Base-by-base conservation (phyloP, 2,329 filamentous ascomycete genomes). In the Diaporthe sp. region DNA sequence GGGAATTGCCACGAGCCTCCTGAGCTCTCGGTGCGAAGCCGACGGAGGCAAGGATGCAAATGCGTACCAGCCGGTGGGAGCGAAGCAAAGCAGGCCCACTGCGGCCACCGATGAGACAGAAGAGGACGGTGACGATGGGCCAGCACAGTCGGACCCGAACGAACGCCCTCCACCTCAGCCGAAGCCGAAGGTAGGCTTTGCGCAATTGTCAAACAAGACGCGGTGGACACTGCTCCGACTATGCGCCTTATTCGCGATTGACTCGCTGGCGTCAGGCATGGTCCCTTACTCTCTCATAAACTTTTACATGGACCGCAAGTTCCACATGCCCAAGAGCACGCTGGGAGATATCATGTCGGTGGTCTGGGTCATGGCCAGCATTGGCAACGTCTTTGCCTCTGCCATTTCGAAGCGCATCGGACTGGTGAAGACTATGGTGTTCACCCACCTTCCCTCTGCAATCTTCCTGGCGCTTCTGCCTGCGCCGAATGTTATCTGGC, bases 351-450 rank as follows among this genome's bases (percentile, higher is more conserved):
- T 92, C 15, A 91, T 92, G 80, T 89, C 90, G 78, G 85, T 85
- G 34, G 88, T 89, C 0, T 88, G 85, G 76, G 84, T 90, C 70
- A 85, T 91, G 28, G 84, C 88, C 1, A 88, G 89, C 0, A 75
- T 83, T 1, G 90, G 89, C 0, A 89, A 88, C 78, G 82, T 92
- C 17, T 83, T 88, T 0, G 89, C 90, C 0, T 87, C 88, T 7
- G 88, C 89, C 6, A 84, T 92, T 2, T 88, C 90, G 8, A 88
- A 88, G 39, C 85, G 89, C 7, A 83, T 91, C 51, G 90, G 90
- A 8, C 90, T 95, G 49, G 88, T 94, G 60, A 92, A 91, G 86
- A 94, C 93, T 1, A 95, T 95, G 93, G 92, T 94, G 12, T 93
- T 94, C 80, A 94, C 93, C 0, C 93, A 95, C 79, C 85, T 95